phyloP scores from a whole-genome alignment of 2,329 filamentous ascomycete genomes.

The Pyrenophora seminiperda region DNA sequence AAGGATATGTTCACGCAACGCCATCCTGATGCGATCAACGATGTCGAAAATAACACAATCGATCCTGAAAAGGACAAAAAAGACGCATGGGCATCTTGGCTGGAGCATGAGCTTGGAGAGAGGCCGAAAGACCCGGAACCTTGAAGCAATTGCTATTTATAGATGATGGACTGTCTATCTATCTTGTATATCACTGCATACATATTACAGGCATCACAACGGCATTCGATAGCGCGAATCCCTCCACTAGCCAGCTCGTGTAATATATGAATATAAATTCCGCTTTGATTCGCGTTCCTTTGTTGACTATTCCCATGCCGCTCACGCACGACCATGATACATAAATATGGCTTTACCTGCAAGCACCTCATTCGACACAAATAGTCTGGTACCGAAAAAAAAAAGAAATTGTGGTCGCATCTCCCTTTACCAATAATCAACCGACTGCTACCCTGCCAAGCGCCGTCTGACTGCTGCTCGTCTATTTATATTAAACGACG shows the following conservation, averaged over 20 bases:
- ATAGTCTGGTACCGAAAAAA: no score
- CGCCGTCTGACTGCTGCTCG: constrained; percentile 4
- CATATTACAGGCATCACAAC: constrained; percentile 12
- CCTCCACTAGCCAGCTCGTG: no score
- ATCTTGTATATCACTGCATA: constrained; percentile 16
- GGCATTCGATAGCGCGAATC: constrained; percentile 4
- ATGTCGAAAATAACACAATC: neutral
- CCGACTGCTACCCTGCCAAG: constrained; percentile 10
- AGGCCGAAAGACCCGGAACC: constrained; percentile 29
- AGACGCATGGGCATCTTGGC: constrained; percentile 35
- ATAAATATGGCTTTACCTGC: no score
- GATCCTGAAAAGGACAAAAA: constrained; percentile 16
- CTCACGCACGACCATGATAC: no score
- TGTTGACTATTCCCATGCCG: no score
- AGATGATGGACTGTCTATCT: constrained; percentile 1
- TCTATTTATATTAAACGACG: constrained; percentile 24
- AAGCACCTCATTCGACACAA: no score
- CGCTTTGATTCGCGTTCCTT: no score
- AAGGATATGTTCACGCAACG: constrained; percentile 10
- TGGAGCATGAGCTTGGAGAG: constrained; percentile 37
- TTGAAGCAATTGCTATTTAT: constrained; percentile 1
- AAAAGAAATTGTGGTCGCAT: neutral
- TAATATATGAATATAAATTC: no score
- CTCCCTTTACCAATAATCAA: no score
- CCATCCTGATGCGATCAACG: constrained; percentile 1